phyloP scores from a whole-genome alignment of 1,284 basidiomycete species.

The Lignosus rhinocerotis region DNA sequence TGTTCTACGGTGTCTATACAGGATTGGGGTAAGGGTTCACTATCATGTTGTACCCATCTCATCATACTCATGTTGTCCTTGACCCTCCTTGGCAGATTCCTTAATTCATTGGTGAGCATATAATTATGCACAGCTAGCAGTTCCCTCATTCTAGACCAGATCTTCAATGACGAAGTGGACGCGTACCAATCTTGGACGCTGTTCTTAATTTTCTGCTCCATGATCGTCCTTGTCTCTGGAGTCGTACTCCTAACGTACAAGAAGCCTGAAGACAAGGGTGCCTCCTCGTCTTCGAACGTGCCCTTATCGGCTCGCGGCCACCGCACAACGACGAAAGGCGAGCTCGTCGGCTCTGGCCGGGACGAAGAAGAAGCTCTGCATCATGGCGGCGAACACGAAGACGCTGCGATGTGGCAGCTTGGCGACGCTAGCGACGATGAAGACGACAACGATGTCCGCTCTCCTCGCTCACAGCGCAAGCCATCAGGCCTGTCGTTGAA shows the following conservation, averaged over 20 bases:
- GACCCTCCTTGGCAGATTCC: constrained; percentile 43
- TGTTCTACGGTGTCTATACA: constrained; percentile 73
- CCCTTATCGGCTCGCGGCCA: constrained; percentile 18
- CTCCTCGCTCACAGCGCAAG: constrained; percentile 14
- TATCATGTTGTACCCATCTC: background rate
- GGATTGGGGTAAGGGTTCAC: constrained; percentile 51
- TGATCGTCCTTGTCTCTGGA: constrained; percentile 81
- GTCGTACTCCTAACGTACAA: constrained; percentile 85
- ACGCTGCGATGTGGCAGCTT: constrained; percentile 60
- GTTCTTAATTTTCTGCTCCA: constrained; percentile 83
- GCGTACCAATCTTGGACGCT: constrained; percentile 86
- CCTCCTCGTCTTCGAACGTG: constrained; percentile 8
- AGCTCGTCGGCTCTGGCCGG: constrained; percentile 17
- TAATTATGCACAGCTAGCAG: no score
- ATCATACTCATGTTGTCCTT: background rate
- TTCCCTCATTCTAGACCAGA: constrained; percentile 28
- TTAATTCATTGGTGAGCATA: constrained; percentile 57
- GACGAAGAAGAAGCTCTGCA: constrained; percentile 41
- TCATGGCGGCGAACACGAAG: constrained; percentile 41
- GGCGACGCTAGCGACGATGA: constrained; percentile 68
- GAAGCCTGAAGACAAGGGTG: constrained; percentile 60
- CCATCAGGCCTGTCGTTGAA: constrained; percentile 11
- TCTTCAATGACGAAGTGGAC: constrained; percentile 82
- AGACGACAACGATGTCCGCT: constrained; percentile 29
- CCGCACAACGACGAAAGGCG: constrained; percentile 17